These are phyloP conservation scores for Chalciporus piperatus DNA, from an alignment of 768 basidiomycete genomes.

Conservation along the genomic window DNA sequence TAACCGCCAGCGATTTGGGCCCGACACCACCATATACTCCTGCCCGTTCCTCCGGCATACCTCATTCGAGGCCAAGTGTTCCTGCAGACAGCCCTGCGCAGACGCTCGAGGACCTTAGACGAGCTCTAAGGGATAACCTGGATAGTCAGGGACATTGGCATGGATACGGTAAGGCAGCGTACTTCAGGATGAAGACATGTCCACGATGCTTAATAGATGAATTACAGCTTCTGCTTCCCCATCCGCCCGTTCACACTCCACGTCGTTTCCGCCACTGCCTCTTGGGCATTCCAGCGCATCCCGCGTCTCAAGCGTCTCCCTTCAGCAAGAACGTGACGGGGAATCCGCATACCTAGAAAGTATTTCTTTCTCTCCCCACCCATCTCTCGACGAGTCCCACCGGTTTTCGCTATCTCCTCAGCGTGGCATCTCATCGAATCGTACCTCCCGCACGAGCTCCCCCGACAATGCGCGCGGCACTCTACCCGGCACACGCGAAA, in stretches of 20 bases:
- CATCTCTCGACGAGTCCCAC: constrained; percentile 22
- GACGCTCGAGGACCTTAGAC: constrained; percentile 24
- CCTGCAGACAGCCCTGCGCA: constrained; percentile 11
- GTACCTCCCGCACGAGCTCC: not conserved
- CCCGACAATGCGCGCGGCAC: not conserved
- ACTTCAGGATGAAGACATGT: not conserved
- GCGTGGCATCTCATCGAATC: not conserved
- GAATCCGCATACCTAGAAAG: not conserved
- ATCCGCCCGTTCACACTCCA: not conserved
- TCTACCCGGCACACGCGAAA: not conserved
- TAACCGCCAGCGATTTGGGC: constrained; percentile 8
- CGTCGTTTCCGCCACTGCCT: not conserved
- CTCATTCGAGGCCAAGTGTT: not conserved
- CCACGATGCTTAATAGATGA: not conserved
- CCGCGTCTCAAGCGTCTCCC: constrained; percentile 3
- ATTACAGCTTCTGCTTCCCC: not conserved
- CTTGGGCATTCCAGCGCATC: constrained; percentile 4
- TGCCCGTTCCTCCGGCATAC: not conserved
- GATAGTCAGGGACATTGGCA: constrained; percentile 1
- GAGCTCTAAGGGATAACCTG: constrained; percentile 6
- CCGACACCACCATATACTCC: constrained; percentile 28
- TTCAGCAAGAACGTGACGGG: not conserved
- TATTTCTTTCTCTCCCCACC: not conserved
- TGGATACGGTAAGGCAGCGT: not conserved
- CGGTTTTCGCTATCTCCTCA: not conserved